Evolutionary conservation across 768 basidiomycete species (phyloP).

Genomic region (Pleurotus pulmonarius): DNA sequence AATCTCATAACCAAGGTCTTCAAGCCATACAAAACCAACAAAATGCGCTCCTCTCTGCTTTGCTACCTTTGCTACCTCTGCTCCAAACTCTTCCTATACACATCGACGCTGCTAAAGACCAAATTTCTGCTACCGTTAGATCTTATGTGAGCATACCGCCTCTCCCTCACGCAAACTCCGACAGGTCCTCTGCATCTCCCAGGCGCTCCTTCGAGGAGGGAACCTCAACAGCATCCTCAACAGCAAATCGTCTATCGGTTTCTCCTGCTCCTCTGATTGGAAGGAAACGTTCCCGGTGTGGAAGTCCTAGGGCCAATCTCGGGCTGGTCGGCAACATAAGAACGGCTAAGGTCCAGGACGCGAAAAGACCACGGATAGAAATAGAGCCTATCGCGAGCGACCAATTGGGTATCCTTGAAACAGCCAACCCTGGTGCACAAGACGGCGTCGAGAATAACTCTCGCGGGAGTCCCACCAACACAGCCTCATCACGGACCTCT

Average conservation of each 20-base stretch:
- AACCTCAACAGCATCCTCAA: not conserved
- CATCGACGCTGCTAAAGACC: conserved; percentile 39
- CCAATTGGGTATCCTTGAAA: no score
- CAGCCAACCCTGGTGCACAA: no score
- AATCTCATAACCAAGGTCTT: conserved; percentile 50
- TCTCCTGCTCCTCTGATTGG: not conserved
- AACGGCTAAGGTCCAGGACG: not conserved
- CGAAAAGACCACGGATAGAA: not conserved
- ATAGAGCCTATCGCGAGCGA: not conserved
- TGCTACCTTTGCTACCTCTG: conserved; percentile 59
- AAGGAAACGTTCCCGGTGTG: not conserved
- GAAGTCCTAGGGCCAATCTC: no score
- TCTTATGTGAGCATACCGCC: not conserved
- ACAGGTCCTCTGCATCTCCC: not conserved
- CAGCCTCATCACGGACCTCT: not conserved
- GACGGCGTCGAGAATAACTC: not conserved
- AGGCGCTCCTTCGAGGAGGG: not conserved
- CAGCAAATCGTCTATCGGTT: not conserved
- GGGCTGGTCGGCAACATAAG: not conserved
- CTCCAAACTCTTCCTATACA: conserved; percentile 57
- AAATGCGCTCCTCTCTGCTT: conserved; percentile 44
- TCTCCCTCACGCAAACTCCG: not conserved
- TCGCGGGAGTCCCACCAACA: not conserved
- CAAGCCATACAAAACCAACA: conserved; percentile 65
- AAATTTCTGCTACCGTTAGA: conserved; percentile 25